phyloP scores from a whole-genome alignment of 1,284 basidiomycete species.

The Pseudozyma pruni region DNA sequence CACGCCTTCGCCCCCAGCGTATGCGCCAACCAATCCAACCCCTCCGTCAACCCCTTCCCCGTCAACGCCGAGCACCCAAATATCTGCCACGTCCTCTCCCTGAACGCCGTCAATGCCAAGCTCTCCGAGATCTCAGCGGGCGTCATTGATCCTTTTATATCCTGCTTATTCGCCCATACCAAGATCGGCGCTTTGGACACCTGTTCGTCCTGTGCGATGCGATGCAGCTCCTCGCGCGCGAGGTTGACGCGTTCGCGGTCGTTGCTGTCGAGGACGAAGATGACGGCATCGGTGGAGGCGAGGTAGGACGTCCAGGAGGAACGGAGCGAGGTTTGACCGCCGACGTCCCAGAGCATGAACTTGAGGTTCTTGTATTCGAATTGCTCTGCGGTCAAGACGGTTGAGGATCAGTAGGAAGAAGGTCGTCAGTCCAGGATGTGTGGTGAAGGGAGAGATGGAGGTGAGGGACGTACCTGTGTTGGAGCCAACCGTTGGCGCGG shows the following conservation, averaged over 20 bases:
- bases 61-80: constrained; percentile 71
- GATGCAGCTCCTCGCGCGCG: constrained; percentile 70
- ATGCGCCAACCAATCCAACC: constrained; percentile 63
- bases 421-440: no score
- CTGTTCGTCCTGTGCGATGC: constrained; percentile 67
- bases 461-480: constrained; percentile 59
- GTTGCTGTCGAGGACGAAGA: constrained; percentile 71
- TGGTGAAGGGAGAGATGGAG: background rate
- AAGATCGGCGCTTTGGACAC: constrained; percentile 69
- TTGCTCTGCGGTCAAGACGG: constrained; percentile 22
- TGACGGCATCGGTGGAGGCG: constrained; percentile 69
- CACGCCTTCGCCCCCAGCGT: constrained; percentile 50
- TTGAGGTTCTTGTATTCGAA: constrained; percentile 71
- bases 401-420: no score
- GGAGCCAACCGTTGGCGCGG: constrained; percentile 71
- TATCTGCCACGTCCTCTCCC: constrained; percentile 72
- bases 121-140: constrained; percentile 71
- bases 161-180: constrained; percentile 72
- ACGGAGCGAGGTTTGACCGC: constrained; percentile 70
- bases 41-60: constrained; percentile 64
- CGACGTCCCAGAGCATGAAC: constrained; percentile 71
- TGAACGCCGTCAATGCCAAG: constrained; percentile 70
- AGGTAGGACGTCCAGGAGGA: constrained; percentile 70
- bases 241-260: constrained; percentile 70
- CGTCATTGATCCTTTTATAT: constrained; percentile 69